Evolutionary conservation across 495 filamentous ascomycete species (phyloP).

Genomic region (Aspergillus affinis): DNA sequence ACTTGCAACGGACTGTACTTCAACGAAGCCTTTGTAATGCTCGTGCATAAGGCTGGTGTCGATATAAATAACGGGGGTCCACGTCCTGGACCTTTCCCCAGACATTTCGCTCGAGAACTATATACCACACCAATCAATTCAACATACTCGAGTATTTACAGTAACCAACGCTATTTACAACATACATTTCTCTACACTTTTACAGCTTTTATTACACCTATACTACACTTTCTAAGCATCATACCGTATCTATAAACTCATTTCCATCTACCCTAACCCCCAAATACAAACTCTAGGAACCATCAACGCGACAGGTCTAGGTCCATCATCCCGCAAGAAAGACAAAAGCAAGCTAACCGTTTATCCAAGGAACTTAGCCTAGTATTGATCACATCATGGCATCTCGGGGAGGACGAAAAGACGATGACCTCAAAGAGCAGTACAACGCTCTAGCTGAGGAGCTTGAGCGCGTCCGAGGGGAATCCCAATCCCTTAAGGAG

Average conservation of each 20-base stretch:
- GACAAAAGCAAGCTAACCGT: background rate
- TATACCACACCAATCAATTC: background rate
- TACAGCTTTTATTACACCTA: background rate
- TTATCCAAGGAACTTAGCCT: background rate
- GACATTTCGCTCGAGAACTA: background rate
- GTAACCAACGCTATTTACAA: background rate
- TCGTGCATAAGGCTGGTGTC: background rate
- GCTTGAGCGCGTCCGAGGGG: background rate
- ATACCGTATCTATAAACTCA: background rate
- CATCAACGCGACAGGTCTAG: too few relatives aligned
- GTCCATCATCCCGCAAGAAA: background rate
- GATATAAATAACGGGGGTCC: background rate
- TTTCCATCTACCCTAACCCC: background rate
- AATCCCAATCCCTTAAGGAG: background rate
- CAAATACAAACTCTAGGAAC: background rate
- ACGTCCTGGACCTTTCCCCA: background rate
- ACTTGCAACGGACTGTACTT: background rate
- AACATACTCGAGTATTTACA: background rate
- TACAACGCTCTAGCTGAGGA: background rate
- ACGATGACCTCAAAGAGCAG: background rate
- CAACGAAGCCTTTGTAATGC: background rate
- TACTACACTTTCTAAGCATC: background rate
- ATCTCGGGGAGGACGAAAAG: background rate
- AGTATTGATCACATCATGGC: background rate
- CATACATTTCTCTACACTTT: background rate